A percentile compares a stretch with the other conserved stretches of the same genome.
Conservation (phyloP, 179 eudicot species). For the Spinacia oleracea region DNA sequence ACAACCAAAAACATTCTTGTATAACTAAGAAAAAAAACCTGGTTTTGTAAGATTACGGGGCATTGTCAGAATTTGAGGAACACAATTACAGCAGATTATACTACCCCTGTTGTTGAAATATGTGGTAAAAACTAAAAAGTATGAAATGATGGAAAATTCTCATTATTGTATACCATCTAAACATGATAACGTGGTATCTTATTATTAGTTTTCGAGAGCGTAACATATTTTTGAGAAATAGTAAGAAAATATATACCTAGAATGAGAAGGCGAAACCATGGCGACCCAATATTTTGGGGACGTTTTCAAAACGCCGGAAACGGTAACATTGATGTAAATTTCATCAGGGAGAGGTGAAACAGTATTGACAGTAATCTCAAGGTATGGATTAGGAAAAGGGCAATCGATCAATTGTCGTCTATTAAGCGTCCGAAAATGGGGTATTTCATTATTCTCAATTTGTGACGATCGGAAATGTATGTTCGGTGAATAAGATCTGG, state of each 20-base stretch:
- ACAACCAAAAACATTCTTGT: no score
- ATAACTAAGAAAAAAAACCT: no score
- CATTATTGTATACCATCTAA: no score
- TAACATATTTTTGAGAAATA: not conserved
- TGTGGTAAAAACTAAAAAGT: no score
- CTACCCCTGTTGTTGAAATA: no score
- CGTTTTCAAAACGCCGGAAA: conserved; percentile 57
- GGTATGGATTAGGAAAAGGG: conserved; percentile 42
- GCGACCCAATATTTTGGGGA: conserved; percentile 58
- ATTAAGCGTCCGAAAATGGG: conserved; percentile 54
- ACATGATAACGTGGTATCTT: no score
- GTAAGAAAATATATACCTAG: conserved; percentile 36
- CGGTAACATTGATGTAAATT: conserved; percentile 45
- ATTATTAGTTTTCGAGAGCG: no score
- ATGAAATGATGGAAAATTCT: no score
- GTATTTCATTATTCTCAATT: conserved; percentile 27
- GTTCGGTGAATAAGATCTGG: not conserved
- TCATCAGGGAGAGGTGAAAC: conserved; percentile 47
- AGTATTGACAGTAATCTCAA: conserved; percentile 39
- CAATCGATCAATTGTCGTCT: conserved; percentile 44
- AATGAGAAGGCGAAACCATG: conserved; percentile 71
- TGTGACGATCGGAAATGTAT: conserved; percentile 12
- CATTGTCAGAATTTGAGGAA: no score
- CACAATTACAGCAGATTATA: no score
- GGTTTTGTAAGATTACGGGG: no score